Conservation (phyloP, 208 protist species). For the Crithidia brevicula region DNA sequence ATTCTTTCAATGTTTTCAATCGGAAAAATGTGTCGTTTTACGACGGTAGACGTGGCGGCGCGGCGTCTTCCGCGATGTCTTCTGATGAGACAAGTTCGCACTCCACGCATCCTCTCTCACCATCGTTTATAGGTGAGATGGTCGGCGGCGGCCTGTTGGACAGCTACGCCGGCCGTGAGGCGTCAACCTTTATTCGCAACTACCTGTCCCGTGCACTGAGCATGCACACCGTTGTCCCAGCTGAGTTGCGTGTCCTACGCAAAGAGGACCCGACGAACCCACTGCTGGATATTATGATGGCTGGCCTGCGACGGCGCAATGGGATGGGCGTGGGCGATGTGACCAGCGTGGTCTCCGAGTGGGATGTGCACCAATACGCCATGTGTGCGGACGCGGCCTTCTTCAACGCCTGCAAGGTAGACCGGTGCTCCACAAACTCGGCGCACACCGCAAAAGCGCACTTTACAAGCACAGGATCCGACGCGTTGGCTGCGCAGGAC, state of each 20-base stretch:
- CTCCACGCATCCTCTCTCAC: neutral
- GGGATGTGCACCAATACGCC: constrained; percentile 86
- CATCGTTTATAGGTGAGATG: constrained; percentile 55
- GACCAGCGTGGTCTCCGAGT: constrained; percentile 59
- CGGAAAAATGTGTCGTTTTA: constrained; percentile 53
- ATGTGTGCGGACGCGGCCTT: constrained; percentile 68
- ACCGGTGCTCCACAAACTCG: neutral
- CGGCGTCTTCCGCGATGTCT: neutral
- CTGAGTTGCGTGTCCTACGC: constrained; percentile 43
- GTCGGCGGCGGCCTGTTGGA: constrained; percentile 71
- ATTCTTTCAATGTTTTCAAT: constrained; percentile 76
- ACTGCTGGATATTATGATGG: constrained; percentile 61
- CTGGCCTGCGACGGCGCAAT: constrained; percentile 32
- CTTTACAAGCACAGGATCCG: neutral
- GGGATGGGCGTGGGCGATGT: constrained; percentile 13
- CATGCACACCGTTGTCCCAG: constrained; percentile 64
- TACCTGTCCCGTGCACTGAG: constrained; percentile 65
- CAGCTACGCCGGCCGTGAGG: constrained; percentile 65
- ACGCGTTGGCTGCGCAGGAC: neutral
- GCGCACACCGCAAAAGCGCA: neutral
- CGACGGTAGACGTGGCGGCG: neutral
- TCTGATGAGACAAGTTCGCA: neutral
- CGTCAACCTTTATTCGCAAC: constrained; percentile 49
- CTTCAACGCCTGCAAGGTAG: constrained; percentile 44
- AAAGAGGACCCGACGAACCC: constrained; percentile 61